Evolutionary conservation across 495 filamentous ascomycete species (phyloP), one percentile per base, ranked within the genome.

Genomic region (Thermochaetoides thermophila): DNA sequence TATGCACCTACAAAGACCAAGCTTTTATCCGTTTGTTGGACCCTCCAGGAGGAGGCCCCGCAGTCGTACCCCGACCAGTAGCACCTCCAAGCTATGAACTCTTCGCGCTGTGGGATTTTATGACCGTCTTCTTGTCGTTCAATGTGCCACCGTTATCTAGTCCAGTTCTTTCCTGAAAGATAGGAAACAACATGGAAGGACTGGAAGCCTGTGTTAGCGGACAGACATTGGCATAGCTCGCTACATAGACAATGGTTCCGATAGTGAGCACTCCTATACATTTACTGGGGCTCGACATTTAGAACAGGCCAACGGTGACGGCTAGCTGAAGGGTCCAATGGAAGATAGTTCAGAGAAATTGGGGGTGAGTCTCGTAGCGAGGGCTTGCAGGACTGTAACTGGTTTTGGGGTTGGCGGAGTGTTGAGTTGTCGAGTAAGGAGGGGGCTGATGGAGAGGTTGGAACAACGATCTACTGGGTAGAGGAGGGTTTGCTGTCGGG

Each of bases 341-440:
- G 57, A 42, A 55, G 11, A 68, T 72, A 29, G 74, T 95, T 9
- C 60, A 66, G 31, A 67, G 68, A 50, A 85, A 94, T 48, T 95
- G 85, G 69, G 60, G 16, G 64, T 78, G 7, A 91, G 82, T 47
- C 72, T 71, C 25, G 65, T 69, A 46, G 87, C 87, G 42, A 64
- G 89, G 31, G 81, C 95, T 62, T 81, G 78, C 25, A 74, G 89
- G 59, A 94, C 95, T 45, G 69, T 96, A 17, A 87, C 89, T 30
- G 87, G 87, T 12, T 95, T 94, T 68, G 87, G 87, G 17, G 61
- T 94, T 27, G 87, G 87, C 1, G 87, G 87, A 3, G 85, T 93
- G 28, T 78, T 85, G 3, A 96, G 95, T 64, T 63, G 68, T 31
- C 67, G 74, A 41, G 62, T 93, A 31, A 69, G 87, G 45, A 64